These are phyloP conservation scores for Sphagnum tenellum DNA, from an alignment of 225 moss, liverwort and hornwort species.

Conservation along the genomic window DNA sequence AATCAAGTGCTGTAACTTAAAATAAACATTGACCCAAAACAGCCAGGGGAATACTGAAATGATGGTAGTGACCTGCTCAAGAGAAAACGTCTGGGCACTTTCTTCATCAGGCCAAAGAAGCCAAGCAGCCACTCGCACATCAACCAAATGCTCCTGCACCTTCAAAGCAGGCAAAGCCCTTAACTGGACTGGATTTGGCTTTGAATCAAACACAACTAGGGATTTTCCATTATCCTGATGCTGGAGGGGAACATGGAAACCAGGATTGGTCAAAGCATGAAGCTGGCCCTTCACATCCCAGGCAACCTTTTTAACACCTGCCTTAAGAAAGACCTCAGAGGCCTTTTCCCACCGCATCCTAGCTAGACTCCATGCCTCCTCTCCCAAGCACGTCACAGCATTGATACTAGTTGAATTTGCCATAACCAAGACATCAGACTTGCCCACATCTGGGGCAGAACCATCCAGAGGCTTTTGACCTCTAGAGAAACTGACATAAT, in stretches of 20 bases:
- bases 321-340: constrained; percentile 35
- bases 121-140: constrained; percentile 81
- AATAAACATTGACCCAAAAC: background rate
- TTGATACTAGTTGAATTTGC: background rate
- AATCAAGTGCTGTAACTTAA: constrained; percentile 1
- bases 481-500: constrained; percentile 49
- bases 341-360: constrained; percentile 58
- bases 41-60: background rate
- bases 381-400: constrained; percentile 4
- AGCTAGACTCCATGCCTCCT: constrained; percentile 14
- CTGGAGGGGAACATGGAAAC: constrained; percentile 16
- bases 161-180: constrained; percentile 36
- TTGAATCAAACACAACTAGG: constrained; percentile 11
- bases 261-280: constrained; percentile 49
- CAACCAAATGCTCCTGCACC: constrained; percentile 55
- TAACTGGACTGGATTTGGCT: constrained; percentile 20
- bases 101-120: constrained; percentile 99
- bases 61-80: constrained; percentile 60
- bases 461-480: constrained; percentile 3
- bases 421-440: background rate
- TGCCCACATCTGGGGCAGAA: constrained; percentile 8
- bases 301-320: constrained; percentile 53
- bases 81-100: constrained; percentile 45
- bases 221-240: constrained; percentile 9
- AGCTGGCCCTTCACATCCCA: constrained; percentile 87